Base-by-base conservation (phyloP, 1,139 yeast genomes). In the Protomyces macrosporus region DNA sequence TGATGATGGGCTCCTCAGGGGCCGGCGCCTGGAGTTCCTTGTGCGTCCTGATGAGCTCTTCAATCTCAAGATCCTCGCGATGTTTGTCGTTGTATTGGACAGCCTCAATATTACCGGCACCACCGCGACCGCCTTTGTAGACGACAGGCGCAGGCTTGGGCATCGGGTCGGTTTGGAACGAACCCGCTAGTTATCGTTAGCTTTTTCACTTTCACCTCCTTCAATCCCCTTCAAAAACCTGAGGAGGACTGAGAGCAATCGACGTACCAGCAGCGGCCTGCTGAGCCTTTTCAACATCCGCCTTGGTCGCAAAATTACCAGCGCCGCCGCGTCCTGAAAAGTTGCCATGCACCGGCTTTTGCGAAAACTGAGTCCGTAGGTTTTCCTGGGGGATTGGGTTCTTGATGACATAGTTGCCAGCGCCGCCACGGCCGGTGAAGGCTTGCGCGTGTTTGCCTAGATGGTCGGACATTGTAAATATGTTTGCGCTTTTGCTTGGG, bases 401-500 rank as follows among this genome's bases (percentile, higher is more conserved):
- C 55, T 53, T 52, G 35, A 58, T 51, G 56, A 58, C 56, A 42
- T 51, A 58, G 45, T 58, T 58, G 40, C 62, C 62, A 16, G 62
- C 62, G 37, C 62, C 62, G 40, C 62, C 62, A 23, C 62, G 62
- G 42, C 62, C 62, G 3, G 62, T 58, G 62, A 58, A 52, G 35
- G 53, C 52, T 40, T 52, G 56, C 14, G 34, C 62, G 53, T 51
- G 55, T 52, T 45, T 58, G 62, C 56, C 56, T 39, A 52, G 36
- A 42, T 58, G 52, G 16, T 37, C 10, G 35, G 39, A 32, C 62
- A 58, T 58, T 2, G 23, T 23, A 23, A 23, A 23, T 23, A 23
- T 2, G 23, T 23, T 23, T 23, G 23, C 23, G 23, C 23, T 23
- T 23, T 23, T 23, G 23, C 23, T 23, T 23, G 23, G 23, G 23